These are phyloP conservation scores for Kwoniella botswanensis DNA, from an alignment of 768 basidiomycete species.

Conservation along the genomic window DNA sequence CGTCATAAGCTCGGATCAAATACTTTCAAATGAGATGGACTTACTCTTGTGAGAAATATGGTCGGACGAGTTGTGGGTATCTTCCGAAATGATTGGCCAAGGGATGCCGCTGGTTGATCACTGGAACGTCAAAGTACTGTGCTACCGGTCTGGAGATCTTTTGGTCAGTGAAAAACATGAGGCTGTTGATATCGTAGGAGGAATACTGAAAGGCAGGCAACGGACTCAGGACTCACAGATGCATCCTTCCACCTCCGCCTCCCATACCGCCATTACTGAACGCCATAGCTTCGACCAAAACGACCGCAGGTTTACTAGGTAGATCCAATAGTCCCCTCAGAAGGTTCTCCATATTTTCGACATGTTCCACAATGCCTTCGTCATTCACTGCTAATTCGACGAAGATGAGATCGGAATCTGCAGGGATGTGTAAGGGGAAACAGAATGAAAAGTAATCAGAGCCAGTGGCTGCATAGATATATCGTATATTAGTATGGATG, in stretches of 20 bases:
- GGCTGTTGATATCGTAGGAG: neutral
- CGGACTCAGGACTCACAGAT: constrained; percentile 37
- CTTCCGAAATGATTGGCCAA: constrained; percentile 53
- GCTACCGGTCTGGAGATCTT: constrained; percentile 47
- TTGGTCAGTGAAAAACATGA: neutral
- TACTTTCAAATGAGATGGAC: constrained; percentile 3
- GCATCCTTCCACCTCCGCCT: constrained; percentile 54
- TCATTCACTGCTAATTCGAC: constrained; percentile 58
- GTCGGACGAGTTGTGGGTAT: constrained; percentile 50
- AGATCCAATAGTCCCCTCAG: constrained; percentile 52
- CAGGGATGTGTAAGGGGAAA: constrained; percentile 56
- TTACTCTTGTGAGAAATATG: constrained; percentile 54
- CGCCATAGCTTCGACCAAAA: constrained; percentile 54
- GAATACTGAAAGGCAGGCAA: no score
- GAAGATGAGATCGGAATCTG: constrained; percentile 52
- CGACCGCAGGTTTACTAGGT: constrained; percentile 51
- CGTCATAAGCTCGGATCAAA: neutral
- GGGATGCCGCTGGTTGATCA: constrained; percentile 54
- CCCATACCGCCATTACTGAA: constrained; percentile 54
- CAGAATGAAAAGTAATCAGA: constrained; percentile 57
- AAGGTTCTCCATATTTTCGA: constrained; percentile 58
- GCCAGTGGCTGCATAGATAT: constrained; percentile 45
- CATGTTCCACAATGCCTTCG: constrained; percentile 52
- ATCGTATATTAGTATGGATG: no score
- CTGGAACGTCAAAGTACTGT: constrained; percentile 56